Base-by-base conservation (phyloP, 306 rosid species). In the Sechiopsis laciniata region DNA sequence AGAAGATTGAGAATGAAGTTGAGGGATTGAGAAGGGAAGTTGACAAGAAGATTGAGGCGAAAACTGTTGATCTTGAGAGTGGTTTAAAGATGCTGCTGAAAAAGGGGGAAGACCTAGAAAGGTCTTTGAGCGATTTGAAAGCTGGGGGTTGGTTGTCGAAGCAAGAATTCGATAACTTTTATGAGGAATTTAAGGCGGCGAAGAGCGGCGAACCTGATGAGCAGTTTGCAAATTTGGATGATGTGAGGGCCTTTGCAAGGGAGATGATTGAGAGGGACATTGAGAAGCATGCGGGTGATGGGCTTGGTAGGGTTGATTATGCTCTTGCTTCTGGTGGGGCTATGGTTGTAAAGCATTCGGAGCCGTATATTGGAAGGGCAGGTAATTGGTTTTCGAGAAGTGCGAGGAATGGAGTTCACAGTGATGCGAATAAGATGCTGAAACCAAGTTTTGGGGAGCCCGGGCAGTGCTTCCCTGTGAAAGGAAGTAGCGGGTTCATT, bases 361-460 rank as follows among this genome's bases (percentile, higher is more conserved):
- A 86, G 59, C 81, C 91, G 0, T 86, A 7, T 77, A 45, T 19
- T 16, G 83, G 83, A 35, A 86, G 71, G 75, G 84, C 71, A 52
- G 60, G 78, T 52, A 83, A 73, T 54, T 91, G 91, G 96, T 85
- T 87, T 69, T 45, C n/a, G 76, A 58, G 1, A 48, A 48, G 73
- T 73, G 58, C 68, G 2, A 83, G 74, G 66, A 82, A 77, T 65
- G 82, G 83, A 65, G 90, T 85, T 48, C 90, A 81, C 51, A 73
- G 72, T 26, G 81, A 81, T 51, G 95, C 99, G 0, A 82, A 82
- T 16, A 91, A 81, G 87, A 87, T 95, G 99, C 76, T 95, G 79
- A 86, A 68, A 19, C 99, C 99, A 0, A 95, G 99, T 81, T 91
- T 95, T 73, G 99, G 99, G 10, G 97, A 95, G 79, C 97, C 99